Base-by-base conservation (phyloP, 1,139 yeast species). In the Suhomyces coccinellae region DNA sequence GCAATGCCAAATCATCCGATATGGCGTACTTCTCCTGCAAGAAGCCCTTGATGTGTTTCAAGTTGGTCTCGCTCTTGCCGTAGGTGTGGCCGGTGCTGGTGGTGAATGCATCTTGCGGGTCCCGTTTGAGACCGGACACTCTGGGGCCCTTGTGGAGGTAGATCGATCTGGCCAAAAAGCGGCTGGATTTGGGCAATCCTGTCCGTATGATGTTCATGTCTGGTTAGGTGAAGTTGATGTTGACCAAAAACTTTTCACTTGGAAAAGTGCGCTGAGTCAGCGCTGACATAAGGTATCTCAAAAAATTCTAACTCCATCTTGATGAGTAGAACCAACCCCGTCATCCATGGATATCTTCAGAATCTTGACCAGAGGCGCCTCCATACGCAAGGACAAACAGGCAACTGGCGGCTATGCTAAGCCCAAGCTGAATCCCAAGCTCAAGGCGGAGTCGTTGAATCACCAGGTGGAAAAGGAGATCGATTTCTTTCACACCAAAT, bases 301-400 rank as follows among this genome's bases (percentile, higher is more conserved):
- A 27, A 30, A 38, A 29, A 17, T 31, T 24, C 37, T n/a, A 34
- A 6, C 30, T 30, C 26, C 29, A 35, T 17, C 12, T 10, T 20
- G 6, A 24, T 26, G 14, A n/a, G 28, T 11, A 22, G 22, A 20
- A n/a, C 16, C 33, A n/a, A 14, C 28, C 27, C 7, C 27, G 12
- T 13, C 27, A 3, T 13, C 20, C 15, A 91, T 93, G 99, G 99
- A 93, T 69, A 85, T 91, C 52, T 91, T 93, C 63, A 76, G 89
- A 57, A 83, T 93, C 4, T 75, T 93, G 41, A 76, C 90, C 1
- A 74, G 97, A 60, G 98, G 98, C 16, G 96, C 97, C 0, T 75
- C 83, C 17, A 69, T 91, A 43, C 83, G 82, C 60, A 82, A 83
- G 60, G 65, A 75, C 33, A 78, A 73, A 55, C 65, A 58, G 13